Evolutionary conservation across 192 early-diverging fungal genomes (phyloP), one percentile per base, ranked within the genome.

Genomic region (Phycomyces blakesleeanus): DNA sequence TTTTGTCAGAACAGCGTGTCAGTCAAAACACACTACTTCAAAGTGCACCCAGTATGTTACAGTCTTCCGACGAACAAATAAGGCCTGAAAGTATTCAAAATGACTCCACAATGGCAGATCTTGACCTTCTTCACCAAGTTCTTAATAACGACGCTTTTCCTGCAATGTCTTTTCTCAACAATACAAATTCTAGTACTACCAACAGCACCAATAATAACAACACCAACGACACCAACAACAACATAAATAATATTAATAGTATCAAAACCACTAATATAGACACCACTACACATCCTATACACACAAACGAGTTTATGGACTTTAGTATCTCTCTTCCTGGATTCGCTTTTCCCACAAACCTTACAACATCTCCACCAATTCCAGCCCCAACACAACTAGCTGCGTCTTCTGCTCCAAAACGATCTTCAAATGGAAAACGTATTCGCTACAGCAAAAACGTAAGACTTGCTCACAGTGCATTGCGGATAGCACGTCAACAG

Each of bases 121-220:
- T 65, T 24, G 42, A 29, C 26, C 16, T 65, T 56, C 41, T 65
- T 38, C 55, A 56, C 34, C 63, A 65, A 20, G 54, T 65, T 1
- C 56, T 65, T 21, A 65, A 21, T 55, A 47, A 52, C 24, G 63
- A 65, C 26, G 40, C 63, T 12, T 65, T 57, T 34, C 26, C 25
- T 37, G 18, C 42, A 37, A 34, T 65, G 54, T 39, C 25, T 38
- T 51, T 65, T 22, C 20, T 22, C 11, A 54, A 54, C 24, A 29
- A 22, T 54, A 54, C 11, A 4, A 54, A 47, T 29, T 2, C 25
- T 11, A 26, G 16, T 9, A 15, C 59, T 9, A 61, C 5, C 10
- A 29, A 5, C 10, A 24, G 15, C 5, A 29, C 10, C 12, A 18
- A 15, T n/a, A 20, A 7, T 29, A 50, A 0, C n/a, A 34, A 51